Evolutionary conservation across 805 yeast species (phyloP), one percentile per base, ranked within the genome.

Genomic region (Barnettozyma salicaria): DNA sequence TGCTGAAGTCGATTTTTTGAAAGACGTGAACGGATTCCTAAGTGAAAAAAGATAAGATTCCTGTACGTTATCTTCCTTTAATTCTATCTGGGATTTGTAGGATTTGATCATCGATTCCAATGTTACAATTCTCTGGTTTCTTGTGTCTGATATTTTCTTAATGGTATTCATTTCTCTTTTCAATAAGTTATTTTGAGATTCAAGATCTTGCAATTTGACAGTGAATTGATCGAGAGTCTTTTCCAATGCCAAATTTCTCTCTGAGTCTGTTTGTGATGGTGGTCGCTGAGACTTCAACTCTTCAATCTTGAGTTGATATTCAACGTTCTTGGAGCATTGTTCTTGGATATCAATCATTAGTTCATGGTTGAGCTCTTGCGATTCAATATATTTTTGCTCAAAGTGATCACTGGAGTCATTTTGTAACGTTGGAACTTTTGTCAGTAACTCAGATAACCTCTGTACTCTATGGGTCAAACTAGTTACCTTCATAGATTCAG

Each of bases 161-260:
- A 76, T 64, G 4, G 76, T 63, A 19, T 64, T 63, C 14, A 80
- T 61, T 46, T 80, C 86, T 46, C 68, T 74, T 34, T 73, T 65
- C 23, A 82, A 58, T 34, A 70, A 63, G 21, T 66, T 59, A 52
- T 82, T 82, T 51, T 78, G 80, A n/a, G 65, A 56, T 42, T 78
- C 80, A 22, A 80, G 69, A 42, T 80, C 83, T 34, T 67, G 67
- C 37, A 81, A 67, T 39, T 78, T 78, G n/a, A 61, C 64, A 14
- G 73, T 67, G 43, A 82, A 67, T 42, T 70, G 78, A 30, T 70
- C 71, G 14, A 82, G 58, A 1, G 85, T 68, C 32, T 68, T 66
- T 47, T 80, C 85, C 36, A 82, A 55, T 9, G 72, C 68, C 32
- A 68, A 63, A 20, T 76, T 53, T 45, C 72, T 73, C 44, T 70